Evolutionary conservation across 352 stramenopile species (phyloP), one percentile per base, ranked within the genome.

Genomic region (Phytophthora fragariaefolia): DNA sequence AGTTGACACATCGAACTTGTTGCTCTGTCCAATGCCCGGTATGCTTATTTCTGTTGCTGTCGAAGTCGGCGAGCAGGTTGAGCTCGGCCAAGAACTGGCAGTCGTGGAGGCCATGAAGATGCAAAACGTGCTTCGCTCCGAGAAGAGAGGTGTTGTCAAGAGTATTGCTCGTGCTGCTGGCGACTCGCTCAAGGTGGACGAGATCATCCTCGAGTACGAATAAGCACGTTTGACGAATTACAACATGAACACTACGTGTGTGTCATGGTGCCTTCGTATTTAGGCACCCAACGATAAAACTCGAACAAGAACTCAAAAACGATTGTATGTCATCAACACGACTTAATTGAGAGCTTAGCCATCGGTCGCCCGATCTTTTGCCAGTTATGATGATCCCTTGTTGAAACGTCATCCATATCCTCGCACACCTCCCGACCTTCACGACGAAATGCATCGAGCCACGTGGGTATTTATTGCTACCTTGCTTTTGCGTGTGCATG

Each of bases 91-190:
- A 74, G 90, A 98, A 48, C 76, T 99, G 8, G 96, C 92, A 46
- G 88, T 99, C 24, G 91, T 99, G 20, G 96, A 99, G 73, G 97
- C 97, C 15, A 99, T 99, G 97, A 99, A 99, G 77, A 99, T 99
- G 97, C 96, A 98, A 80, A 99, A 99, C 73, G 89, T 98, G 30
- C 82, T 99, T 34, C 90, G 91, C 20, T 93, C 96, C 13, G 83
- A 97, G 71, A 95, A 94, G 71, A 84, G 76, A n/a, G 93, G 90
- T 34, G 63, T 89, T 18, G 87, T 99, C 65, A 90, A 87, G 48
- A 90, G 82, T 38, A 80, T 98, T 58, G 74, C 81, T 32, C 83
- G 83, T 49, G 59, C 80, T 42, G 82, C 89, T n/a, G 97, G 97
- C 24, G 82, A 90, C 30, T 94, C 91, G 9, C 82, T 99, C 34